Evolutionary conservation across 371 early-diverging fungal genomes (phyloP), one percentile per base, ranked within the genome.

Genomic region (Gilbertella persicaria): DNA sequence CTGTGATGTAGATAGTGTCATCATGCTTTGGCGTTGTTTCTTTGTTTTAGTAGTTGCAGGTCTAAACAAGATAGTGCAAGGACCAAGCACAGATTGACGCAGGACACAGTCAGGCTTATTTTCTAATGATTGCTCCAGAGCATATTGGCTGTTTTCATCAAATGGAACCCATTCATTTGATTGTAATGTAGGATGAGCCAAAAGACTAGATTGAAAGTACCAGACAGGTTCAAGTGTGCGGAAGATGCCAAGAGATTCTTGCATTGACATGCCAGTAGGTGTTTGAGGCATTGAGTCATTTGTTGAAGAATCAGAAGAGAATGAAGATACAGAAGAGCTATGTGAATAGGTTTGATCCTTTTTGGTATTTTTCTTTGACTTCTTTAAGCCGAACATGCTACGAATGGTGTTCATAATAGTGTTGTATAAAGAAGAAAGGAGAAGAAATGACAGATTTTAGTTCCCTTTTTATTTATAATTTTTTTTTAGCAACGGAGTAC

Each of bases 201-300:
- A n/a, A 19, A 62, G 45, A 45, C 28, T 54, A 16, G 58, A 30
- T 14, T 60, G 40, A 25, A 60, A 70, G 17, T 67, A 70, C 75
- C 75, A 74, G 2, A 70, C 64, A 26, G 75, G 71, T 17, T 74
- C 75, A 3, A 74, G 44, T 43, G 71, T 74, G 36, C 75, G 75
- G 21, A 74, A 70, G 44, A 74, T 67, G 43, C 75, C 75, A 19
- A 71, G 66, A 10, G 48, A 49, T 17, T 74, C 66, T 20, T 61
- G 54, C 12, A 59, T 33, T 44, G 62, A 40, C 4, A 30, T 40
- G n/a, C 45, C 17, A 6, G 67, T 60, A 25, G 73, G 69, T 19
- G 73, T 68, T 8, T 50, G 45, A 35, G 69, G 67, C 28, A 26
- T 25, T 3, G 56, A 61, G 23, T 43, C 43, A 45, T 53, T 30